phyloP scores from a whole-genome alignment of 495 filamentous ascomycete species.

The Neurospora sp. region DNA sequence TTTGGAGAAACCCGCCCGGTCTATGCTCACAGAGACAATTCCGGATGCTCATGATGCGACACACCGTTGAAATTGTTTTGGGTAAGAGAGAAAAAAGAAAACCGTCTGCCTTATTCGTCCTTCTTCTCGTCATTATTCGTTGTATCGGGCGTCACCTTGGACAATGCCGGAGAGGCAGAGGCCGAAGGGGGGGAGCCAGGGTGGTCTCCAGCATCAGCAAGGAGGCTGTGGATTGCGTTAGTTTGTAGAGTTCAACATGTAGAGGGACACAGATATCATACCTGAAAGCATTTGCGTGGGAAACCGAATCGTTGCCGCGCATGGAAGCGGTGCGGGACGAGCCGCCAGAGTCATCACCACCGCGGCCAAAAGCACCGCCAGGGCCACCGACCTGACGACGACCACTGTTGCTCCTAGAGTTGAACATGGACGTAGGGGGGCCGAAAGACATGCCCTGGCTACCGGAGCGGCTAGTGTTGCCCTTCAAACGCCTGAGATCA shows the following conservation, averaged over 20 bases:
- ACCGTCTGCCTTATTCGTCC: constrained; percentile 24
- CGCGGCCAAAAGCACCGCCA: constrained; percentile 56
- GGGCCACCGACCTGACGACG: constrained; percentile 57
- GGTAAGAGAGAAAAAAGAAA: constrained; percentile 14
- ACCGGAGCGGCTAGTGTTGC: constrained; percentile 40
- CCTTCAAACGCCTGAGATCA: constrained; percentile 73
- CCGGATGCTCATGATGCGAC: constrained; percentile 19
- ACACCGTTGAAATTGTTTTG: constrained; percentile 11
- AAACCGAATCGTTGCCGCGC: constrained; percentile 54
- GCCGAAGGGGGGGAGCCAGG: constrained; percentile 55
- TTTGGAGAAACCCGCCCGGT: constrained; percentile 26
- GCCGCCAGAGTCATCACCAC: constrained; percentile 59
- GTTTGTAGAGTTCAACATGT: constrained; percentile 12
- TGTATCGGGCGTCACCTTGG: constrained; percentile 52
- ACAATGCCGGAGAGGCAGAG: constrained; percentile 47
- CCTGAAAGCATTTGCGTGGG: constrained; percentile 84
- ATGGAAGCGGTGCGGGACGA: constrained; percentile 79
- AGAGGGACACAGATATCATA: constrained; percentile 34
- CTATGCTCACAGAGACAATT: constrained; percentile 22
- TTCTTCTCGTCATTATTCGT: constrained; percentile 36
- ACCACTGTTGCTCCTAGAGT: constrained; percentile 69
- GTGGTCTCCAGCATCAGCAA: constrained; percentile 43
- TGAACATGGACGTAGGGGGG: constrained; percentile 64
- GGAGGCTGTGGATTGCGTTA: constrained; percentile 28
- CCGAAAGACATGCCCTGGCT: constrained; percentile 61